Conservation (phyloP, 2,329 filamentous ascomycete genomes). For the Helotiales sp. region DNA sequence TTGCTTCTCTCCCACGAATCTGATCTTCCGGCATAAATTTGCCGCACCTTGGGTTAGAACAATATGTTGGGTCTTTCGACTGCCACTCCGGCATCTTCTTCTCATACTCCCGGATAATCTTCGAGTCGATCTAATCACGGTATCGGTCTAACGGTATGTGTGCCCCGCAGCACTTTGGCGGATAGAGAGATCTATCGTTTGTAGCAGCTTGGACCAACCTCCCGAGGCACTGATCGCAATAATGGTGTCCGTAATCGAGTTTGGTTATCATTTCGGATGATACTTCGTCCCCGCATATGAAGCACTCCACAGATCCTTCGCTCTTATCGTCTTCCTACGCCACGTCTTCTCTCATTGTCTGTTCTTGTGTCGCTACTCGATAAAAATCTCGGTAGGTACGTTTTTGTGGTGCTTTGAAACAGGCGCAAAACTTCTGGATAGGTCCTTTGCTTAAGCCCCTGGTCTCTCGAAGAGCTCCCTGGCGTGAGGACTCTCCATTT, state of each 20-base stretch:
- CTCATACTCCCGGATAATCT: conserved; percentile 40
- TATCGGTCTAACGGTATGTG: conserved; percentile 25
- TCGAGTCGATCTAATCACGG: conserved; percentile 37
- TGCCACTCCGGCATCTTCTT: conserved; percentile 50
- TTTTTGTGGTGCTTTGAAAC: no score
- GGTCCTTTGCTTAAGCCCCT: no score
- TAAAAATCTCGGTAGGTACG: no score
- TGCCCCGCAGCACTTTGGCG: conserved; percentile 51
- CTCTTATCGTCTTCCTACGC: no score
- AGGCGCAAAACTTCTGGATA: no score
- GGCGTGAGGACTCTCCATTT: no score
- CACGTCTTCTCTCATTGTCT: no score
- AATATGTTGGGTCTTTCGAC: conserved; percentile 52
- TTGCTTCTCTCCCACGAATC: conserved; percentile 38
- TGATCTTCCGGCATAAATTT: conserved; percentile 43
- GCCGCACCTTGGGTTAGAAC: conserved; percentile 44
- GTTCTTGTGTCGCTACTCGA: no score
- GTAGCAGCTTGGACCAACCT: conserved; percentile 45
- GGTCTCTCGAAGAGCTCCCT: no score
- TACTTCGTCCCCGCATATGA: neutral
- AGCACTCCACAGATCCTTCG: no score
- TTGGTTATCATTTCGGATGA: conserved; percentile 11
- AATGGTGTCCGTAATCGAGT: conserved; percentile 46
- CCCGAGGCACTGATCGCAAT: conserved; percentile 50
- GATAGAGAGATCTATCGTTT: conserved; percentile 51